Evolutionary conservation across 257 asterid species (phyloP).

Genomic region (Solanum rostratum): DNA sequence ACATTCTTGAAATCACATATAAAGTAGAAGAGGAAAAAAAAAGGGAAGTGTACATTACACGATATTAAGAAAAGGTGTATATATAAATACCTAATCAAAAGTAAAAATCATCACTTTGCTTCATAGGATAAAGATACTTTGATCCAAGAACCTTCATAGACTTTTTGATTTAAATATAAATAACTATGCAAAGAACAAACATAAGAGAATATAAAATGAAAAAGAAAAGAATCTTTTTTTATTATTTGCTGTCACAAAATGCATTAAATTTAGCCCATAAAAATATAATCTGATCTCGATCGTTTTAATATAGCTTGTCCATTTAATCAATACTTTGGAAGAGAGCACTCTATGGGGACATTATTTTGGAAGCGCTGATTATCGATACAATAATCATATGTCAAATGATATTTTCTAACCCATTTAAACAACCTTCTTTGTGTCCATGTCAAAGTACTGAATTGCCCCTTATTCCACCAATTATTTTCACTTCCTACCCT

Average conservation of each 20-base stretch:
- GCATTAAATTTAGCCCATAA: background rate
- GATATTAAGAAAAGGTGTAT: background rate
- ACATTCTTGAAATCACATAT: background rate
- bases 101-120: background rate
- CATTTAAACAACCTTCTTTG: conserved; percentile 61
- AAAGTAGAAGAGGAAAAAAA: background rate
- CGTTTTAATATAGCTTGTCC: background rate
- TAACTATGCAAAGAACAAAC: background rate
- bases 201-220: background rate
- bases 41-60: background rate
- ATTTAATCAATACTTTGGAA: conserved; percentile 19
- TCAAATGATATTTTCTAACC: conserved; percentile 47
- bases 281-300: background rate
- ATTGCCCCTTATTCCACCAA: conserved; percentile 65
- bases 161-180: background rate
- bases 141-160: background rate
- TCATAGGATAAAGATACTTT: background rate
- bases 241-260: no score
- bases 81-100: background rate
- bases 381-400: conserved; percentile 74
- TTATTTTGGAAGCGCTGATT: conserved; percentile 39
- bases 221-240: background rate
- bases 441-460: conserved; percentile 32
- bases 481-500: conserved; percentile 23
- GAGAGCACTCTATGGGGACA: conserved; percentile 66